Percentiles rank a stretch among this genome's conserved stretches.
Evolutionary conservation across 352 stramenopile species (phyloP).

Genomic region (Phytopythium cucurbitacearum): DNA sequence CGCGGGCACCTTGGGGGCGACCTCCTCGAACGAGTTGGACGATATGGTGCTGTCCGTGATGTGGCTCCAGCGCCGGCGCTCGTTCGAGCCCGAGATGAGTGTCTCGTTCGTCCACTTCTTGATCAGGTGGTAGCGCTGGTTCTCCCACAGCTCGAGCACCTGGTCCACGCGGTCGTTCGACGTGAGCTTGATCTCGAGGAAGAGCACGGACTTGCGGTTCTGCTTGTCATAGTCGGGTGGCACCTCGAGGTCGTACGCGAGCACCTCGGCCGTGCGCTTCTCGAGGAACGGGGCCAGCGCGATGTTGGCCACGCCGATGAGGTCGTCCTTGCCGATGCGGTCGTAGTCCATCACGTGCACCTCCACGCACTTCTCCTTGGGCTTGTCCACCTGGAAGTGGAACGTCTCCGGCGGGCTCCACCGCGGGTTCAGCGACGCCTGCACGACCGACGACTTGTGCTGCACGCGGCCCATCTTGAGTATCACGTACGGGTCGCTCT

Average conservation of each 20-base stretch:
- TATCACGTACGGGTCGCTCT: conserved; percentile 72
- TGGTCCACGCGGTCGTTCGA: conserved; percentile 49
- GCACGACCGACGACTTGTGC: conserved; percentile 51
- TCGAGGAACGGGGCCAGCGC: conserved; percentile 50
- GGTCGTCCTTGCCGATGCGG: conserved; percentile 53
- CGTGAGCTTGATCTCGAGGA: conserved; percentile 53
- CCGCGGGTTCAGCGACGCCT: conserved; percentile 40
- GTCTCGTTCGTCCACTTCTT: conserved; percentile 74
- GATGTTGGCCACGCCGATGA: conserved; percentile 43
- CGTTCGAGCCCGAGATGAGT: conserved; percentile 37
- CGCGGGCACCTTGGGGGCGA: conserved; percentile 54
- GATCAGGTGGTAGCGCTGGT: conserved; percentile 74
- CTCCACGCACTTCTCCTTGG: conserved; percentile 49
- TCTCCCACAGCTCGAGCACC: conserved; percentile 81
- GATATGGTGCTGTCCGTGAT: conserved; percentile 54
- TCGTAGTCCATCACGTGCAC: conserved; percentile 67
- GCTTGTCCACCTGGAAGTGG: conserved; percentile 60
- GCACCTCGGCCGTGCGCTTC: conserved; percentile 35
- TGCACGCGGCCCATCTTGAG: conserved; percentile 45
- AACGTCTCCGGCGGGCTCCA: conserved; percentile 59
- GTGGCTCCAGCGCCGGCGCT: conserved; percentile 71
- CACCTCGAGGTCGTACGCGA: conserved; percentile 57
- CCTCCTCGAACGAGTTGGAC: conserved; percentile 62
- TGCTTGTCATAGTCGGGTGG: conserved; percentile 51
- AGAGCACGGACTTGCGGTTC: conserved; percentile 50